These are phyloP conservation scores for Cinnamomum micranthum DNA, from an alignment of 164 flowering plant species.

Conservation along the genomic window DNA sequence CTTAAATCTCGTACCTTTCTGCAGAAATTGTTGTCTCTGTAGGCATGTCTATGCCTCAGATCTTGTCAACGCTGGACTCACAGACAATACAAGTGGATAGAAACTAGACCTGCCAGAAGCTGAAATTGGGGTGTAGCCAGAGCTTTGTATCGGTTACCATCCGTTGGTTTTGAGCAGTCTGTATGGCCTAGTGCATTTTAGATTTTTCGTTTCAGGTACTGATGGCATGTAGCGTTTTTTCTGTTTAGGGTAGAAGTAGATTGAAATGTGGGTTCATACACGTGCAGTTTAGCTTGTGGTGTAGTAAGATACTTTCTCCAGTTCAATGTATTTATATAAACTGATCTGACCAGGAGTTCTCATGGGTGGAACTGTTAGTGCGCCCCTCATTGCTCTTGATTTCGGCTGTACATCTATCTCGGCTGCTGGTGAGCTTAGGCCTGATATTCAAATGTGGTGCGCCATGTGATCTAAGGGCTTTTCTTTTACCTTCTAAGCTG, in stretches of 20 bases:
- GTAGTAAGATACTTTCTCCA: too few relatives aligned
- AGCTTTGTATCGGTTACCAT: not conserved
- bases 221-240: not conserved
- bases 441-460: too few relatives aligned
- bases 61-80: conserved; percentile 53
- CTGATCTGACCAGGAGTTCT: too few relatives aligned
- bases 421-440: too few relatives aligned
- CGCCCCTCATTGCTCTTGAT: too few relatives aligned
- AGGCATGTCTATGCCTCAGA: conserved; percentile 82
- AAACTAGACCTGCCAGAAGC: conserved; percentile 43
- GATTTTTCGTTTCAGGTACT: not conserved
- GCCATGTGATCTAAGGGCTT: too few relatives aligned
- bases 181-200: not conserved
- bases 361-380: too few relatives aligned
- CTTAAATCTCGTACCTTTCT: conserved; percentile 1
- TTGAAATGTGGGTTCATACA: not conserved
- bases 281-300: too few relatives aligned
- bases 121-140: conserved; percentile 11
- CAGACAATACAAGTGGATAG: conserved; percentile 33
- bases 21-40: conserved; percentile 79
- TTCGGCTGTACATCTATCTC: too few relatives aligned
- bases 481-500: too few relatives aligned
- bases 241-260: not conserved
- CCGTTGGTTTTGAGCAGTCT: not conserved
- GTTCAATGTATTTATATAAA: too few relatives aligned